A percentile compares a stretch with the other conserved stretches of the same genome.
Evolutionary conservation across 164 flowering plant species (phyloP).

Genomic region (Chimonanthus salicifolius): DNA sequence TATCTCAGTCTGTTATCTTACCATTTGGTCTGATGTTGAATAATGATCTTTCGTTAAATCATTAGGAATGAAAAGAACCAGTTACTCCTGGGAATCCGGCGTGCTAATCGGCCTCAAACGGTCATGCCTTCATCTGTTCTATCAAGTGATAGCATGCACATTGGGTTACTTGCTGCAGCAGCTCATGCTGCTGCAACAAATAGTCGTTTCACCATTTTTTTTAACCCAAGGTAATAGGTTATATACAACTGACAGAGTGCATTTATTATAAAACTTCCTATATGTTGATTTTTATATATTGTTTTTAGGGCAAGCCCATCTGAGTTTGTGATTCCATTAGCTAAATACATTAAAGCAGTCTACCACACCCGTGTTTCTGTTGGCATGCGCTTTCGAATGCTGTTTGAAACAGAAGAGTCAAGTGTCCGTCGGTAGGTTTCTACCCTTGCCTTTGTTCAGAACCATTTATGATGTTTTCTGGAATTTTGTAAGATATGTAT

Average conservation of each 20-base stretch:
- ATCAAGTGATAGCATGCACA: conserved; percentile 95
- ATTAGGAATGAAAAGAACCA: conserved; percentile 93
- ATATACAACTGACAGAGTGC: neutral
- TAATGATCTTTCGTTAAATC: neutral
- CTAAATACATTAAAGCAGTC: conserved; percentile 77
- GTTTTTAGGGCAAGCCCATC: conserved; percentile 81
- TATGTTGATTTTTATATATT: conserved; percentile 4
- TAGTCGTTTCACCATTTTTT: conserved; percentile 88
- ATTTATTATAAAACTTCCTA: neutral
- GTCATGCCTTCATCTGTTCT: conserved; percentile 94
- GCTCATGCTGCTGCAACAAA: conserved; percentile 95
- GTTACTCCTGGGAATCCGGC: conserved; percentile 81
- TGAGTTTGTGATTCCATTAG: conserved; percentile 80
- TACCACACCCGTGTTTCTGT: conserved; percentile 91
- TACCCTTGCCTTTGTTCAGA: neutral
- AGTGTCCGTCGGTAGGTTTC: conserved; percentile 70
- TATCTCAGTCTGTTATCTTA: neutral
- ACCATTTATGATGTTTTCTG: neutral
- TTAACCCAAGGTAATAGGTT: conserved; percentile 67
- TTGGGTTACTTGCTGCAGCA: conserved; percentile 95
- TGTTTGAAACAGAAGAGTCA: conserved; percentile 94
- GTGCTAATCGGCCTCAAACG: conserved; percentile 81
- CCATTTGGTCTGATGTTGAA: neutral
- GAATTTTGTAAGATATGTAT: neutral
- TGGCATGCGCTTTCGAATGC: conserved; percentile 95